Percentiles rank a stretch among this genome's conserved stretches.
Conservation (phyloP, 768 basidiomycete species). For the Nidula microcarpa region DNA sequence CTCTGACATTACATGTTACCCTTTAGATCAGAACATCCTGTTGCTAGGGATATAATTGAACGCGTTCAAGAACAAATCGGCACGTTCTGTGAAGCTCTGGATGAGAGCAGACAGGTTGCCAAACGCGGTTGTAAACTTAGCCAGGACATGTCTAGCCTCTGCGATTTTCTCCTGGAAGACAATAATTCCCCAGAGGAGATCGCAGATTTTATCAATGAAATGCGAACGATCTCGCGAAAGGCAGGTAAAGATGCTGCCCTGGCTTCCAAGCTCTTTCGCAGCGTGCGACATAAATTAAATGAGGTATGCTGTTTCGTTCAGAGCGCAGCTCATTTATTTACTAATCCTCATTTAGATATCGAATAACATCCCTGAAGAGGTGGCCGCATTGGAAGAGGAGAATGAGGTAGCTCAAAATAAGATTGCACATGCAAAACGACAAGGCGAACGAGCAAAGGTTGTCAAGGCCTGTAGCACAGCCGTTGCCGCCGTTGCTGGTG, state of each 20-base stretch:
- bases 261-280: not conserved
- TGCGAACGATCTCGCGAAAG: not conserved
- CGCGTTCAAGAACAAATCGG: no score
- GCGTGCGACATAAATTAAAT: not conserved
- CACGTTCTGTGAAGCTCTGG: no score
- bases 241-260: not conserved
- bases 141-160: not conserved
- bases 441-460: slow-evolving; percentile 4
- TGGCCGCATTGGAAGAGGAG: not conserved
- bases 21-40: no score
- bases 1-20: no score
- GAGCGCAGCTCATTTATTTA: not conserved
- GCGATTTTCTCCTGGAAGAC: not conserved
- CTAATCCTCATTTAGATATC: not conserved
- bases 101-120: not conserved
- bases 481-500: slow-evolving; percentile 10
- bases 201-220: not conserved
- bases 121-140: not conserved
- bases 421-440: slow-evolving; percentile 4
- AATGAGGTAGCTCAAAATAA: not conserved
- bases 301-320: not conserved
- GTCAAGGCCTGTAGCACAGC: slow-evolving; percentile 8
- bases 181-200: not conserved
- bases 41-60: no score
- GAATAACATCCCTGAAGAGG: not conserved